Percentiles rank a stretch among this genome's conserved stretches.
Evolutionary conservation across 306 rosid genomes (phyloP).

Genomic region (Ormosia semicastrata): DNA sequence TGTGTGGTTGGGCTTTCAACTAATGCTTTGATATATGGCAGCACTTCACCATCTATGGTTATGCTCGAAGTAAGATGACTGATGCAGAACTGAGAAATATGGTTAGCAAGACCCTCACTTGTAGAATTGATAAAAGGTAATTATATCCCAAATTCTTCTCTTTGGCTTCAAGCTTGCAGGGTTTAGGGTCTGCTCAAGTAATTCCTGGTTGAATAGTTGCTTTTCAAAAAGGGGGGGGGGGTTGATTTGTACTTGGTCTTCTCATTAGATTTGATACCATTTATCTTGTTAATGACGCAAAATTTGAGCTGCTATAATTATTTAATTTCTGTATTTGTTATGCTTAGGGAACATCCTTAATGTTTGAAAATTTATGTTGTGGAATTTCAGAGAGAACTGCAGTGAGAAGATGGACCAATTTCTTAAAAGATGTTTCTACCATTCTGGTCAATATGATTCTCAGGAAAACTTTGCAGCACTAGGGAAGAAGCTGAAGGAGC

Average conservation of each 20-base stretch:
- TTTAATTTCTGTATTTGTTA: neutral
- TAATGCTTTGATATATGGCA: conserved; percentile 30
- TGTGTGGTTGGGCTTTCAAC: neutral
- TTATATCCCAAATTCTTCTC: neutral
- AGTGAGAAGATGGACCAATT: conserved; percentile 79
- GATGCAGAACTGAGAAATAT: conserved; percentile 76
- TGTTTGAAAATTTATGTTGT: conserved; percentile 21
- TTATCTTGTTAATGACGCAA: neutral
- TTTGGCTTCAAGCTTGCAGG: conserved; percentile 6
- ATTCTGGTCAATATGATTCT: conserved; percentile 93
- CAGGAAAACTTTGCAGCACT: conserved; percentile 65
- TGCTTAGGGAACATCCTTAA: conserved; percentile 10
- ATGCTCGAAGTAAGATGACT: conserved; percentile 93
- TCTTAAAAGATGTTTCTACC: conserved; percentile 87
- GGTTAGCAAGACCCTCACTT: conserved; percentile 95
- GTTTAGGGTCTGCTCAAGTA: neutral
- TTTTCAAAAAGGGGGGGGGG: neutral
- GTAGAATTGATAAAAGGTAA: conserved; percentile 89
- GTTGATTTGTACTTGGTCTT: neutral
- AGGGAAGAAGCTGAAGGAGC: conserved; percentile 80
- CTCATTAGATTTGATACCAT: neutral
- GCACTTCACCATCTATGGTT: conserved; percentile 82
- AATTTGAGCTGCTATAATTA: neutral
- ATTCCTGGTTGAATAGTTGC: neutral
- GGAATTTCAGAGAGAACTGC: conserved; percentile 75